A percentile compares a stretch with the other conserved stretches of the same genome.
These are phyloP conservation scores for Penicillium sp. DNA, from an alignment of 2,329 filamentous ascomycete genomes.

Conservation along the genomic window DNA sequence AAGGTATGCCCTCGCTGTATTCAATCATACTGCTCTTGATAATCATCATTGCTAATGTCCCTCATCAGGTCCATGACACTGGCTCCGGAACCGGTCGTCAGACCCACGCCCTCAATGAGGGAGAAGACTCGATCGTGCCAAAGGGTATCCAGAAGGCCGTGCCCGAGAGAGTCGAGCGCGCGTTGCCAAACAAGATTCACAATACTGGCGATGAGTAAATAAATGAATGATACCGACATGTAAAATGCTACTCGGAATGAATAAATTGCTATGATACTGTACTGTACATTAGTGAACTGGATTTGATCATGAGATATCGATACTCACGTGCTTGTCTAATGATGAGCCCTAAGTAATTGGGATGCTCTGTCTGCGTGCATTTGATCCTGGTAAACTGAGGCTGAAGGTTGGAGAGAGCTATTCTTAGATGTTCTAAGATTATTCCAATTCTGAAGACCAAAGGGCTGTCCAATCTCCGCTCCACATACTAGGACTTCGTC, in stretches of 20 bases:
- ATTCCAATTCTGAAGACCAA: no score
- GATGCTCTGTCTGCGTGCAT: no score
- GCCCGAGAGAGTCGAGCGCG: constrained; percentile 10
- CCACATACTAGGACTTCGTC: no score
- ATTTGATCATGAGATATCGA: no score
- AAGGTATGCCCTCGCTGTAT: background rate
- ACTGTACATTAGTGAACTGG: background rate
- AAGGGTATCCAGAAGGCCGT: constrained; percentile 16
- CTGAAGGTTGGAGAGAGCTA: no score
- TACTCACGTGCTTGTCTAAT: no score
- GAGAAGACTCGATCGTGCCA: constrained; percentile 13
- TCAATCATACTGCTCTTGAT: background rate
- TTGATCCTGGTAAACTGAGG: no score
- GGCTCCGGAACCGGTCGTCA: constrained; percentile 5
- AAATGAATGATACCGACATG: background rate
- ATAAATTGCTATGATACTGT: background rate
- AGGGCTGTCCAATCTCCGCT: no score
- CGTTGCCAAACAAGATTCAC: constrained; percentile 16
- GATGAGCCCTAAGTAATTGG: no score
- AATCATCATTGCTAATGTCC: background rate
- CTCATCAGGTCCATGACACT: constrained; percentile 7
- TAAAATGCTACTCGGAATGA: background rate
- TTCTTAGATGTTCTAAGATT: no score
- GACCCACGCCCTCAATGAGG: constrained; percentile 13
- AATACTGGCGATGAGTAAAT: constrained; percentile 16